These are phyloP conservation scores for Fusarium pseudonygamai DNA, from an alignment of 2,329 filamentous ascomycete genomes.

Conservation along the genomic window DNA sequence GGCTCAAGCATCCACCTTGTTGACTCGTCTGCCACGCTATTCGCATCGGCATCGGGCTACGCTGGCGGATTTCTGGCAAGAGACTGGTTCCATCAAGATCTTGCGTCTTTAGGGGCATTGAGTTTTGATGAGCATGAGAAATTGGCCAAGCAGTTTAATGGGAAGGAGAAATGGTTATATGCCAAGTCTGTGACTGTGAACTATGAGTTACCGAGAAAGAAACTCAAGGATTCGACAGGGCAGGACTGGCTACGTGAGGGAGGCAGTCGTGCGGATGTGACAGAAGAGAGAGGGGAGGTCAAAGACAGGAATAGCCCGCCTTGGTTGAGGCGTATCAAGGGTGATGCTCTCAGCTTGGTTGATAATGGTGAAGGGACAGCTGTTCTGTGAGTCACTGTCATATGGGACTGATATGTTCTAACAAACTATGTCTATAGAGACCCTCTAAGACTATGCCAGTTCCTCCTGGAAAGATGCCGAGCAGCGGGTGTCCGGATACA, in stretches of 20 bases:
- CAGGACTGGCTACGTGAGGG: constrained; percentile 75
- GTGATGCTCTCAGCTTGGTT: constrained; percentile 68
- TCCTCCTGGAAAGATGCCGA: constrained; percentile 67
- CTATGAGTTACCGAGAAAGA: constrained; percentile 51
- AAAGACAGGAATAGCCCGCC: constrained; percentile 47
- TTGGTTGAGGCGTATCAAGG: constrained; percentile 53
- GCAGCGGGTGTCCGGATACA: constrained; percentile 71
- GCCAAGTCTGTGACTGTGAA: constrained; percentile 66
- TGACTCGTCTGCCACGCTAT: constrained; percentile 63
- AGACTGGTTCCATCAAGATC: constrained; percentile 73
- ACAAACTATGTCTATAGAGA: constrained; percentile 58
- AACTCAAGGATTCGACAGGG: constrained; percentile 53
- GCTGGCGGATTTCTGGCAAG: constrained; percentile 78
- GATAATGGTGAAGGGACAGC: constrained; percentile 68
- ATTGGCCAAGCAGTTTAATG: constrained; percentile 68
- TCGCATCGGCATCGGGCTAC: constrained; percentile 77
- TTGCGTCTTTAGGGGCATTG: constrained; percentile 68
- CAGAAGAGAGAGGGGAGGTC: constrained; percentile 49
- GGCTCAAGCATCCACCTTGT: constrained; percentile 57
- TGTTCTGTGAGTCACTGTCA: constrained; percentile 64
- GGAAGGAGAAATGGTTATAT: constrained; percentile 63
- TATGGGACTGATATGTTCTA: background rate
- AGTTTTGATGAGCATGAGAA: constrained; percentile 75
- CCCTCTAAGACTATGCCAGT: constrained; percentile 71
- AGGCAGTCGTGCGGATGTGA: constrained; percentile 65